Conservation (phyloP, 306 rosid genomes). For the Pyrus communis region DNA sequence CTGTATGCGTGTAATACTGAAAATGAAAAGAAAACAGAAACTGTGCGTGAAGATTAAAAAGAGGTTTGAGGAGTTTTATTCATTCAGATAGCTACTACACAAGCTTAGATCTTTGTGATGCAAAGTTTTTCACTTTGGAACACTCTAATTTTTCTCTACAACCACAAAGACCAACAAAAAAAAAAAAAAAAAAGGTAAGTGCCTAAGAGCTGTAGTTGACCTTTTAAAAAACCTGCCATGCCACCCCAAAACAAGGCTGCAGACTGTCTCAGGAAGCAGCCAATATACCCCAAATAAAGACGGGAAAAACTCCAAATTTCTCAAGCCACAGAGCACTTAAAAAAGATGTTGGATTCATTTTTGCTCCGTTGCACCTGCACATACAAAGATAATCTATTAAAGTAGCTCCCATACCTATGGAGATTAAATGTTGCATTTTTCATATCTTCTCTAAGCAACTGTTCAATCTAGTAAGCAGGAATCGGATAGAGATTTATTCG, state of each 20-base stretch:
- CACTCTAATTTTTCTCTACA: no score
- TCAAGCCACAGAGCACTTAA: background rate
- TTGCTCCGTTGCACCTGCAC: background rate
- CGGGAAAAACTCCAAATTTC: background rate
- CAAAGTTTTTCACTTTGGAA: no score
- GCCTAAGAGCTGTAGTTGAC: background rate
- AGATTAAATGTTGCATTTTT: background rate
- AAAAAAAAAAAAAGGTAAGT: background rate
- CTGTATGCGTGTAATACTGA: background rate
- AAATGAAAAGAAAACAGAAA: background rate
- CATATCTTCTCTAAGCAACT: background rate
- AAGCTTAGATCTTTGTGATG: background rate
- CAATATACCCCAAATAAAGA: background rate
- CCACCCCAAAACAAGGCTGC: background rate
- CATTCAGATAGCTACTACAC: background rate
- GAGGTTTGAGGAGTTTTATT: background rate
- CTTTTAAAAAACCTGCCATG: background rate
- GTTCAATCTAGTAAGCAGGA: background rate
- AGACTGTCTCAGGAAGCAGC: background rate
- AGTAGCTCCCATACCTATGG: background rate
- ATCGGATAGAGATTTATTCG: background rate
- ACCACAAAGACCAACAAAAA: background rate
- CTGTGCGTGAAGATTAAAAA: background rate
- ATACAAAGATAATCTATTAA: background rate
- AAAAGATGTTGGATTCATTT: background rate